These are phyloP conservation scores for Boletus vinaceobasis DNA, from an alignment of 768 basidiomycete species.

Conservation along the genomic window DNA sequence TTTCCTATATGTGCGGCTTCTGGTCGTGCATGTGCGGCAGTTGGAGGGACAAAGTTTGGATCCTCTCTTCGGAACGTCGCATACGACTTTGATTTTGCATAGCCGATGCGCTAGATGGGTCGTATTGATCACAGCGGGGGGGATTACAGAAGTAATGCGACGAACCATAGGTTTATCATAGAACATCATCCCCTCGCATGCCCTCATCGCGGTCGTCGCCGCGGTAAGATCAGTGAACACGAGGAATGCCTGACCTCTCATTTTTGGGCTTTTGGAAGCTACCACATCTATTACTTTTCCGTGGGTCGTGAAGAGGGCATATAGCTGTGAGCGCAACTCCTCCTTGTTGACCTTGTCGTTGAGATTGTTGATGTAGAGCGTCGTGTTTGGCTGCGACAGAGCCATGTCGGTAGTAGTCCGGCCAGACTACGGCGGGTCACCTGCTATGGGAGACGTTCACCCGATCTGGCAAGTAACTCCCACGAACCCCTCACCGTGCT, in stretches of 20 bases:
- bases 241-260: conserved; percentile 94
- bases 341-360: conserved; percentile 92
- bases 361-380: conserved; percentile 90
- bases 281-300: conserved; percentile 93
- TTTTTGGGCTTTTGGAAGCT: conserved; percentile 79
- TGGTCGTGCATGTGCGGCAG: conserved; percentile 55
- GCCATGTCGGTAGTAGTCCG: conserved; percentile 29
- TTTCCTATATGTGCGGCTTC: conserved; percentile 41
- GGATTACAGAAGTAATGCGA: conserved; percentile 15
- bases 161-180: conserved; percentile 90
- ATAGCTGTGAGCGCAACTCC: conserved; percentile 79
- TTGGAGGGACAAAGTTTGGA: conserved; percentile 75
- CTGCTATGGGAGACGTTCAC: neutral
- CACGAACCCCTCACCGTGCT: conserved; percentile 13
- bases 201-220: conserved; percentile 90
- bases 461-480: conserved; percentile 20
- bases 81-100: conserved; percentile 86
- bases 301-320: conserved; percentile 88
- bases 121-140: conserved; percentile 8
- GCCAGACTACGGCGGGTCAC: neutral
- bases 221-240: conserved; percentile 90
- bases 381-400: conserved; percentile 73
- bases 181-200: conserved; percentile 88
- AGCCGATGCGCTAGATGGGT: conserved; percentile 71
- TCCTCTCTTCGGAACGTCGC: conserved; percentile 79